Evolutionary conservation across 2,329 filamentous ascomycete species (phyloP), one percentile per base, ranked within the genome.

Genomic region (Scedosporium aurantiacum): DNA sequence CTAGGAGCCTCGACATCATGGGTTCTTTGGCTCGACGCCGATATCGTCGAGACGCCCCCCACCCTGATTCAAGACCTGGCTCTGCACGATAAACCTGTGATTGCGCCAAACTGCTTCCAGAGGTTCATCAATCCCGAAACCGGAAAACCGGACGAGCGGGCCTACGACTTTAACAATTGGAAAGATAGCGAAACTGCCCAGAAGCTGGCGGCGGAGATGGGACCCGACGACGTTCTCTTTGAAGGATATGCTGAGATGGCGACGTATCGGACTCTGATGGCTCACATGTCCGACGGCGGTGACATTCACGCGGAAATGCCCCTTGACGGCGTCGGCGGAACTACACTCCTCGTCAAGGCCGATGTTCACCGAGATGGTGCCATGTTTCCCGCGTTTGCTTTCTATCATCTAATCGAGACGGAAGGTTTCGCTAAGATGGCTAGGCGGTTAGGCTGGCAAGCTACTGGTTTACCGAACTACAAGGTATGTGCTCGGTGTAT

Each of bases 361-460:
- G 92, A 97, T 63, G 94, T 99, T 25, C 94, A 99, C 72, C 85
- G 94, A 27, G 94, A 99, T 70, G 94, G 94, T 21, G 93, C 94
- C 71, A 99, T 97, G 93, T 99, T 99, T 76, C 94, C 94, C 18
- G 84, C 94, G 0, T 99, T 99, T 71, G 76, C 93, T 2, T 99
- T 99, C 71, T 97, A 97, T 72, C 89, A 99, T 74, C 80, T 99
- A 63, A 95, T 99, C 64, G 94, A 99, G 79, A 97, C 94, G 0
- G 94, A 99, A 71, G 94, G 94, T 0, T 99, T 99, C 70, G 92
- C 94, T 18, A 96, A 93, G 76, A 99, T 99, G 94, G 92, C 92
- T 12, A 88, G 84, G 72, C 81, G 94, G 66, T 74, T 99, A 70
- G 91, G 91, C 57, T 97, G 91, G 86, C 81, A 87, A 64, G 83